These are phyloP conservation scores for Osmanthus fragrans DNA, from an alignment of 257 asterid genomes.

Conservation along the genomic window DNA sequence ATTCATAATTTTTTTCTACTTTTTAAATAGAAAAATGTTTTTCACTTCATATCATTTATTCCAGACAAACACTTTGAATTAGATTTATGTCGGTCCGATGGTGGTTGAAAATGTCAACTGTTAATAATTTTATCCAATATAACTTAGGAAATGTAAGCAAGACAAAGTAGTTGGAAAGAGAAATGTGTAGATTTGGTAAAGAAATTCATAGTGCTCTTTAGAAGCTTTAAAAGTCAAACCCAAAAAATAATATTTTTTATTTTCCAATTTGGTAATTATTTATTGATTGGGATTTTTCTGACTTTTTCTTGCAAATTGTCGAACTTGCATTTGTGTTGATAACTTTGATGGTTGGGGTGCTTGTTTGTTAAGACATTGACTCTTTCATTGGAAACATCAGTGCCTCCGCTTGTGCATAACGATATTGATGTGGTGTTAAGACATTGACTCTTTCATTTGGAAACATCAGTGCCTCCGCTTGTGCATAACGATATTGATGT, in stretches of 20 bases:
- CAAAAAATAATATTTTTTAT: not conserved
- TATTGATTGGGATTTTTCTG: not conserved
- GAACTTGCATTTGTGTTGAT: not conserved
- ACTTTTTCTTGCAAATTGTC: not conserved
- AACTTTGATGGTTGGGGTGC: not conserved
- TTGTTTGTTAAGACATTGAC: not conserved
- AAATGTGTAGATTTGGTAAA: not conserved
- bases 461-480: too few species aligned
- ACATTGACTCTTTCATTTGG: not conserved
- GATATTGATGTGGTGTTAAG: not conserved
- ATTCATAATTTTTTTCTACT: too few species aligned
- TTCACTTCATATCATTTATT: too few species aligned
- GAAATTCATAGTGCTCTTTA: not conserved
- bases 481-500: too few species aligned
- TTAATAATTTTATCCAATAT: not conserved
- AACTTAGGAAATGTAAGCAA: not conserved
- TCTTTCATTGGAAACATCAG: not conserved
- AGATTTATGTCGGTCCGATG: not conserved
- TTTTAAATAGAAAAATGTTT: too few species aligned
- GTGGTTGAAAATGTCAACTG: slow-evolving; percentile 30
- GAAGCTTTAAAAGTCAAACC: not conserved
- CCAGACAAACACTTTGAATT: too few species aligned
- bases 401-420: not conserved
- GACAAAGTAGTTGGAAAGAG: slow-evolving; percentile 34
- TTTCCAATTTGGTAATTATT: not conserved